Evolutionary conservation across 306 rosid genomes (phyloP).

Genomic region (Dryas drummondii): DNA sequence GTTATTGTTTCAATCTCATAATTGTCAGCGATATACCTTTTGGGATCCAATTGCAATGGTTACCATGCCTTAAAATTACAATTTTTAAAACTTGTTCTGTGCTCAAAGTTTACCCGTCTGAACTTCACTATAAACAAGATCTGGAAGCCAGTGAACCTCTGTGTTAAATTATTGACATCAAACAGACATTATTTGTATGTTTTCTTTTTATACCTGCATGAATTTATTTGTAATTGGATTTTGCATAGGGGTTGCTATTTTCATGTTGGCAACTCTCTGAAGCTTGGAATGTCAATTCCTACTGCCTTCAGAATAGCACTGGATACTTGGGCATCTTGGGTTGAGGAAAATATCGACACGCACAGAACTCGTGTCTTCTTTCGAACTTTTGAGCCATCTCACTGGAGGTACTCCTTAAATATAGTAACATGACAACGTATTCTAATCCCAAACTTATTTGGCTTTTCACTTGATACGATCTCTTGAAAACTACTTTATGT

Average conservation of each 20-base stretch:
- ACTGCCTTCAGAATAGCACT: slow-evolving; percentile 62
- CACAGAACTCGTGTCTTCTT: slow-evolving; percentile 65
- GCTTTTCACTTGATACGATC: slow-evolving; percentile 7
- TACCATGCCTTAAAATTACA: too few species aligned
- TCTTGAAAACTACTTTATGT: slow-evolving; percentile 8
- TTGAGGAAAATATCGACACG: slow-evolving; percentile 51
- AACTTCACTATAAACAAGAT: neutral
- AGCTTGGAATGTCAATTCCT: slow-evolving; percentile 66
- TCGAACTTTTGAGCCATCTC: slow-evolving; percentile 84
- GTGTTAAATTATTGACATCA: neutral
- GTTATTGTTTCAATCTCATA: too few species aligned
- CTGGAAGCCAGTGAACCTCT: neutral
- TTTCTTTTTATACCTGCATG: slow-evolving; percentile 16
- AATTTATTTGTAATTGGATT: slow-evolving; percentile 23
- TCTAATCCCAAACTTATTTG: slow-evolving; percentile 8
- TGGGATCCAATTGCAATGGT: too few species aligned
- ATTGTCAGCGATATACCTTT: too few species aligned
- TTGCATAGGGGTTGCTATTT: slow-evolving; percentile 74
- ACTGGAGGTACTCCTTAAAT: slow-evolving; percentile 69
- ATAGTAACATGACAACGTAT: slow-evolving; percentile 26
- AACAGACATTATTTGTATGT: neutral
- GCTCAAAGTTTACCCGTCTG: neutral
- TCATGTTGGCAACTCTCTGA: slow-evolving; percentile 58
- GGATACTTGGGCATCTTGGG: slow-evolving; percentile 77
- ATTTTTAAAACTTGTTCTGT: neutral